A percentile compares a stretch with the other conserved stretches of the same genome.
These are phyloP conservation scores for Fomitopsis schrenkii DNA, from an alignment of 1,284 basidiomycete species.

Conservation along the genomic window DNA sequence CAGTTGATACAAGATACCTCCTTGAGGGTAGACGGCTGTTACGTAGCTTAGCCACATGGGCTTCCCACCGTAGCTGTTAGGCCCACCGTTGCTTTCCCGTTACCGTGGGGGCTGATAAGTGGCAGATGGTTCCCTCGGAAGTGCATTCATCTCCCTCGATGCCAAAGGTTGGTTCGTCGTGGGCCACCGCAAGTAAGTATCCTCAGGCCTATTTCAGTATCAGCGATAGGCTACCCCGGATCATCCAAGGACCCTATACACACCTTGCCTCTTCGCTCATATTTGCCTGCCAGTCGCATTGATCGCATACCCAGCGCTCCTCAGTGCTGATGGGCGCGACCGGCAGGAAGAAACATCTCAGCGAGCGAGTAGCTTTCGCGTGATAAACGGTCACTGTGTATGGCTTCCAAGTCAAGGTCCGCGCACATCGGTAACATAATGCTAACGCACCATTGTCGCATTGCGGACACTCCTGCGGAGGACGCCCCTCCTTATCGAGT, in stretches of 20 bases:
- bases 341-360: constrained; percentile 1
- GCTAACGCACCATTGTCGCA: background rate
- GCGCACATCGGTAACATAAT: background rate
- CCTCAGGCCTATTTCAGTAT: background rate
- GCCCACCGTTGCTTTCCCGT: background rate
- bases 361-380: background rate
- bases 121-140: background rate
- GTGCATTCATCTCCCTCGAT: background rate
- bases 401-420: background rate
- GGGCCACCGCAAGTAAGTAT: background rate
- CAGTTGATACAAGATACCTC: too few species aligned
- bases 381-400: background rate
- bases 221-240: background rate
- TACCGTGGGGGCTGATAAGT: background rate
- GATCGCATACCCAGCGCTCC: background rate
- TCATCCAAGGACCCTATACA: background rate
- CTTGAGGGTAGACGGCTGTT: too few species aligned
- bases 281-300: background rate
- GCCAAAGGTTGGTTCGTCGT: background rate
- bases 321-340: background rate
- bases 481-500: background rate
- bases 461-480: background rate
- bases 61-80: too few species aligned
- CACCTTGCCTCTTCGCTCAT: background rate
- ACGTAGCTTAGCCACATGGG: too few species aligned